phyloP scores from a whole-genome alignment of 2,329 filamentous ascomycete genomes.

The Pseudofabraea citricarpa region DNA sequence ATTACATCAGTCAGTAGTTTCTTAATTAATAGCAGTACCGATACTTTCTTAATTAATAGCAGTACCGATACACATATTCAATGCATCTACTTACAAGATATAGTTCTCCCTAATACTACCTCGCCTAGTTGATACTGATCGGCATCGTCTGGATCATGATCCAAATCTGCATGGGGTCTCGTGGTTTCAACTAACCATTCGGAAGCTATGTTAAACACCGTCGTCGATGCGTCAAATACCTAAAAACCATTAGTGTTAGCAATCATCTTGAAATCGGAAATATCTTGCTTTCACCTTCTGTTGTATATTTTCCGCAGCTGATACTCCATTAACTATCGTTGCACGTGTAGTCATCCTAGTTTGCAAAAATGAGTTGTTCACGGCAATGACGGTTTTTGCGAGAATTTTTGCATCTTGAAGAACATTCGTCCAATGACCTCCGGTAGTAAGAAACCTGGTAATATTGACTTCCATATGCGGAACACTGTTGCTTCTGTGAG shows the following conservation, averaged over 20 bases:
- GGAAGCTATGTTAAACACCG: not conserved
- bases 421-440: not conserved
- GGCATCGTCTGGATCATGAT: not conserved
- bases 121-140: not conserved
- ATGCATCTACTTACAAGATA: not conserved
- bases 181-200: not conserved
- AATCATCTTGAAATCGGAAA: not conserved
- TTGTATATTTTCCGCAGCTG: not conserved
- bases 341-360: not conserved
- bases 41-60: no score
- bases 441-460: not conserved
- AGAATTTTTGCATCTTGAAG: not conserved
- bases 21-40: no score
- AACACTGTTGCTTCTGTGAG: constrained; percentile 7
- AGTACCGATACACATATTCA: not conserved
- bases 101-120: not conserved
- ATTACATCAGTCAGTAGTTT: not conserved
- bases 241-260: not conserved
- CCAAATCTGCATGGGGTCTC: not conserved
- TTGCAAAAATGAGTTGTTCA: constrained; percentile 1
- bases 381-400: not conserved
- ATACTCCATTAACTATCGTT: not conserved
- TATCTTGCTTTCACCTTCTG: not conserved
- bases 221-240: constrained; percentile 3
- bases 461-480: constrained; percentile 10